A percentile compares a stretch with the other conserved stretches of the same genome.
These are phyloP conservation scores for Rickenella mellea DNA, from an alignment of 768 basidiomycete species.

Conservation along the genomic window DNA sequence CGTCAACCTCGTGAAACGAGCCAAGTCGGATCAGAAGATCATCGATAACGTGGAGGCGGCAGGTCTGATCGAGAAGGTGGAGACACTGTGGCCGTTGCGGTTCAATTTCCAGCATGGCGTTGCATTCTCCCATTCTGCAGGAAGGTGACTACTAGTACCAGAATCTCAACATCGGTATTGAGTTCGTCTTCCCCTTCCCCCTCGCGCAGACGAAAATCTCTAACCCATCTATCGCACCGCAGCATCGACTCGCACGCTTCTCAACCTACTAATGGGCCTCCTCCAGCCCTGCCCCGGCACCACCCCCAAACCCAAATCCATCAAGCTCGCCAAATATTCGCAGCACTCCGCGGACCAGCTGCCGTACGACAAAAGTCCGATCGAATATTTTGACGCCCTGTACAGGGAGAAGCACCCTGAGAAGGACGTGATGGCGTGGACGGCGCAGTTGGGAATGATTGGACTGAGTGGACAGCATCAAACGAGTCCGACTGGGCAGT, in stretches of 20 bases:
- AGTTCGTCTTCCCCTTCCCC: constrained; percentile 39
- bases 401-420: no score
- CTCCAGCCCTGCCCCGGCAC: constrained; percentile 80
- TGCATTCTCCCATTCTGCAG: constrained; percentile 93
- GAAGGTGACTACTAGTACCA: constrained; percentile 82
- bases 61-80: constrained; percentile 89
- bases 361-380: constrained; percentile 81
- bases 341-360: constrained; percentile 98
- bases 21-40: constrained; percentile 99
- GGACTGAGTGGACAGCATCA: constrained; percentile 95
- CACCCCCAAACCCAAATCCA: constrained; percentile 74
- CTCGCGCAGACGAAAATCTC: background rate
- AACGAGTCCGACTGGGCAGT: constrained; percentile 83
- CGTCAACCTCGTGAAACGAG: constrained; percentile 96
- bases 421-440: constrained; percentile 86
- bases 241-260: no score
- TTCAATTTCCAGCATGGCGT: constrained; percentile 98
- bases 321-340: constrained; percentile 97
- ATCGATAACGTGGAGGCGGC: constrained; percentile 99
- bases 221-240: no score
- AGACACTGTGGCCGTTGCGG: constrained; percentile 57
- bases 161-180: constrained; percentile 92
- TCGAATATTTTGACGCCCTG: constrained; percentile 85
- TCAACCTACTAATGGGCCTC: constrained; percentile 79
- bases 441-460: constrained; percentile 89